These are phyloP conservation scores for Hypoxylon trugodes DNA, from an alignment of 495 filamentous ascomycete species.

Conservation along the genomic window DNA sequence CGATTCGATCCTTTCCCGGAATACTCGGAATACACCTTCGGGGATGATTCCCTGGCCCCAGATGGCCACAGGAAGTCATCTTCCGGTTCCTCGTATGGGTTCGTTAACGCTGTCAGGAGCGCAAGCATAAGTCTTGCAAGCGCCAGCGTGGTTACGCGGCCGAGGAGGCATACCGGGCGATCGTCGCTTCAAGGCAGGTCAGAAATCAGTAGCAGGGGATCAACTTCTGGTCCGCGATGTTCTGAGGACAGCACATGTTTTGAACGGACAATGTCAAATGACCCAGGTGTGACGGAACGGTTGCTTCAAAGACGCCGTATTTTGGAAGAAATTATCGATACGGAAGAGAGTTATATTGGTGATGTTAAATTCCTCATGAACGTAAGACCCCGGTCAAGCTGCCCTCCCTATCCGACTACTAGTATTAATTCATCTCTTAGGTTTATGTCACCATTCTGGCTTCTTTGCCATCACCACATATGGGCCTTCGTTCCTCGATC, in stretches of 20 bases:
- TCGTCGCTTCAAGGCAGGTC: slow-evolving; percentile 64
- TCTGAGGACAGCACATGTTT: slow-evolving; percentile 74
- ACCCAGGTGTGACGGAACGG: slow-evolving; percentile 75
- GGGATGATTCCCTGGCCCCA: slow-evolving; percentile 36
- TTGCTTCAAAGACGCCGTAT: slow-evolving; percentile 77
- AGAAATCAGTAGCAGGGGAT: slow-evolving; percentile 69
- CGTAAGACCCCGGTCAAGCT: slow-evolving; percentile 53
- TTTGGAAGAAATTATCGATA: slow-evolving; percentile 82
- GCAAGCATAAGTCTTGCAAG: slow-evolving; percentile 76
- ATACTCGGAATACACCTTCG: slow-evolving; percentile 50
- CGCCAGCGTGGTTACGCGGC: slow-evolving; percentile 68
- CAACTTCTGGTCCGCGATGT: slow-evolving; percentile 62
- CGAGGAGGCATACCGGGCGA: slow-evolving; percentile 60
- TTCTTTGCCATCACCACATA: slow-evolving; percentile 64
- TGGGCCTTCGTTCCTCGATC: slow-evolving; percentile 66
- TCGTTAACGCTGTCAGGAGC: slow-evolving; percentile 79
- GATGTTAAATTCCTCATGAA: slow-evolving; percentile 87
- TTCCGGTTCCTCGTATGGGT: slow-evolving; percentile 73
- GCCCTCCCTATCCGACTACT: not conserved
- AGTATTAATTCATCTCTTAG: slow-evolving; percentile 47
- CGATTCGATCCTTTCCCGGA: slow-evolving; percentile 59
- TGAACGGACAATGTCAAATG: slow-evolving; percentile 62
- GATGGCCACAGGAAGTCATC: slow-evolving; percentile 67
- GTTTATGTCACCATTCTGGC: slow-evolving; percentile 73
- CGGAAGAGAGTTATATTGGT: slow-evolving; percentile 87